phyloP scores from a whole-genome alignment of 129 eudicot species.

The Lonicera japonica region DNA sequence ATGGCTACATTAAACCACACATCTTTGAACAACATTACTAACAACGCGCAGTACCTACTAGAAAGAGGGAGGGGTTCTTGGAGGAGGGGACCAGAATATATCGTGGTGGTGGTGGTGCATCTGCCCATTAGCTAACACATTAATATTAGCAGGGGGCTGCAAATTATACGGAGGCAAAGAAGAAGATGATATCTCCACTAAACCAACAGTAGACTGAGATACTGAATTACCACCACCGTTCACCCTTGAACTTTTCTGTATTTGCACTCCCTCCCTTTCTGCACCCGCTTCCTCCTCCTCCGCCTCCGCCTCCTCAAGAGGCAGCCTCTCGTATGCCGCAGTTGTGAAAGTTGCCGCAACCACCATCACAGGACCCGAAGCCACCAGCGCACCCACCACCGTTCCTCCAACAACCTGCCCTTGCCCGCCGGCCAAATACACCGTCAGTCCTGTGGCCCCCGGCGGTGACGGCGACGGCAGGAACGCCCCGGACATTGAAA shows the following conservation, averaged over 20 bases:
- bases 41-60: background rate
- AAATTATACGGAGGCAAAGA: background rate
- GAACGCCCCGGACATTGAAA: background rate
- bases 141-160: too few species aligned
- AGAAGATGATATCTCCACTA: background rate
- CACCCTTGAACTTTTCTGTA: background rate
- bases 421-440: background rate
- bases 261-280: background rate
- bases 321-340: background rate
- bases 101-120: background rate
- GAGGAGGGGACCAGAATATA: background rate
- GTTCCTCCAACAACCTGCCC: background rate
- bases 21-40: background rate
- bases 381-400: slow-evolving; percentile 1
- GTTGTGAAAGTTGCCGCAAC: background rate
- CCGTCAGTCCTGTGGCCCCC: background rate
- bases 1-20: background rate
- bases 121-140: background rate
- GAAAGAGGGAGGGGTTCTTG: background rate
- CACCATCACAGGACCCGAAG: background rate
- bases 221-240: background rate
- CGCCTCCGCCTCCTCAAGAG: background rate
- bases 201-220: background rate
- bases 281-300: background rate
- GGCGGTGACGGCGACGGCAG: background rate